These are phyloP conservation scores for Pseudopithomyces maydicus DNA, from an alignment of 2,329 filamentous ascomycete species.

Conservation along the genomic window DNA sequence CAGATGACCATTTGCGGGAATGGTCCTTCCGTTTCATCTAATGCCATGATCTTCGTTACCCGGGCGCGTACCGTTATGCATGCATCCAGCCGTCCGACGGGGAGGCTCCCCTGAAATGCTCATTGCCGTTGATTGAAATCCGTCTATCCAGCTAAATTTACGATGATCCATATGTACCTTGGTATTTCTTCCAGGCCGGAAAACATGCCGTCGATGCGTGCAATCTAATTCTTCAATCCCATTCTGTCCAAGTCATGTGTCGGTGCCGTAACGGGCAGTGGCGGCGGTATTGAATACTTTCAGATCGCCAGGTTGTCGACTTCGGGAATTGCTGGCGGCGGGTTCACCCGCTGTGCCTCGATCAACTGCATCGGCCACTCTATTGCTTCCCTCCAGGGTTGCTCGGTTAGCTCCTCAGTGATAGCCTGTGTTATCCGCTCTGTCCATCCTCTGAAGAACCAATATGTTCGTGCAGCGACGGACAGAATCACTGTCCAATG, in stretches of 20 bases:
- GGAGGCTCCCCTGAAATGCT: neutral
- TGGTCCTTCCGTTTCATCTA: neutral
- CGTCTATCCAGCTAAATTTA: neutral
- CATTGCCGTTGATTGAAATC: neutral
- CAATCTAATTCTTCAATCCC: no score
- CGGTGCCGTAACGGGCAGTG: neutral
- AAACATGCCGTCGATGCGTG: no score
- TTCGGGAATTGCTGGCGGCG: neutral
- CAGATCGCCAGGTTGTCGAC: neutral
- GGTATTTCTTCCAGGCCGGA: no score
- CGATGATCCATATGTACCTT: no score
- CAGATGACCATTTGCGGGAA: slow-evolving; percentile 1
- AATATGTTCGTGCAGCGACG: slow-evolving; percentile 42
- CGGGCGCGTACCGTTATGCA: neutral
- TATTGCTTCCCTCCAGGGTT: slow-evolving; percentile 28
- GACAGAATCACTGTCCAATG: slow-evolving; percentile 45
- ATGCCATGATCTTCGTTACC: slow-evolving; percentile 1
- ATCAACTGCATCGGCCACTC: slow-evolving; percentile 34
- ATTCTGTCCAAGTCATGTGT: neutral
- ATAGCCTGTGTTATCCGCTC: slow-evolving; percentile 31
- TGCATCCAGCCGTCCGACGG: neutral
- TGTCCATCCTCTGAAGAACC: slow-evolving; percentile 47
- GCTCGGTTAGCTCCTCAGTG: slow-evolving; percentile 23
- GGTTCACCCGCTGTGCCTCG: slow-evolving; percentile 3
- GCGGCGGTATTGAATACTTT: neutral